Evolutionary conservation across 441 rosid species (phyloP), one percentile per base, ranked within the genome.

Genomic region (Corymbia calophylla): DNA sequence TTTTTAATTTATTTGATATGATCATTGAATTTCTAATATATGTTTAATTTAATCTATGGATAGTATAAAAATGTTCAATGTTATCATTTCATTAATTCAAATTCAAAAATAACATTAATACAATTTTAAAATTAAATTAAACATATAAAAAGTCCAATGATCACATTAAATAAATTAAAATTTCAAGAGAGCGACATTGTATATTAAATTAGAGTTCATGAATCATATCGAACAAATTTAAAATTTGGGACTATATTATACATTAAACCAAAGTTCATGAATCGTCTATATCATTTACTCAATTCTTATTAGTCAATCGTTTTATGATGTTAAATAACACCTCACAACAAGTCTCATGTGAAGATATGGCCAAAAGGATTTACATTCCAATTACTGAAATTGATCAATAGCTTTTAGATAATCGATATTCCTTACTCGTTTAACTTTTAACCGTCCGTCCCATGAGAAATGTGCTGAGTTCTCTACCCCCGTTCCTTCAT

Each of bases 221-320:
- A 9, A 58, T 58, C 12, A 56, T 23, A 56, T 56, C 23, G 1
- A 56, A 56, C 1, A 23, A 56, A 56, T 56, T 56, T 56, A 5
- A 58, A 58, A 10, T 58, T 58, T 58, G 0, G 6, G 14, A 58
- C 3, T 2, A 58, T 11, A 58, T 25, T 25, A 0, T 29, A 58
- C 3, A 58, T 58, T 58, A 0, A 0, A 56, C 3, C 1, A 3
- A 58, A 25, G 6, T 58, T 58, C 14, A 58, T 58, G 7, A 5
- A 39, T 39, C 44, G 5, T 39, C 5, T 35, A 35, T 35, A 35
- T 39, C 44, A 39, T 5, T 39, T 39, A 39, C 44, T 5, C 44
- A 39, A 39, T 53, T 53, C 15, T 17, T 12, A 29, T 62, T 62
- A 29, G 5, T 16, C 18, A 62, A 62, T 3, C 10, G 16, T n/a